phyloP scores from a whole-genome alignment of 768 basidiomycete genomes.

The Suillus tomentosus region DNA sequence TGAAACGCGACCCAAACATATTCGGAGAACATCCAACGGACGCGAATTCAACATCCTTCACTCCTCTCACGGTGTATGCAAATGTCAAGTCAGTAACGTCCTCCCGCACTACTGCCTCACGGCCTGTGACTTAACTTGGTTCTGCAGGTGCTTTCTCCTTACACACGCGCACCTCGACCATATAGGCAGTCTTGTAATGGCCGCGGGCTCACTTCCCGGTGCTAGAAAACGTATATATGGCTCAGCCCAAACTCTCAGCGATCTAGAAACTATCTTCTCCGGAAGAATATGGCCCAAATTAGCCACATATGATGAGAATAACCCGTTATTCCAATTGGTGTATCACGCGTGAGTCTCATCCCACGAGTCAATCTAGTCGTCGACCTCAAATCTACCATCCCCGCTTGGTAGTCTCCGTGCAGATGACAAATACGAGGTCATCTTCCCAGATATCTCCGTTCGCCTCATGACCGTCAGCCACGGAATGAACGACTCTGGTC shows the following conservation, averaged over 20 bases:
- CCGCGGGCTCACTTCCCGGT: conserved; percentile 75
- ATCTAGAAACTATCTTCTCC: conserved; percentile 72
- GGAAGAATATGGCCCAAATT: conserved; percentile 86
- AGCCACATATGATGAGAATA: conserved; percentile 69
- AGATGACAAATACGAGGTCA: conserved; percentile 52
- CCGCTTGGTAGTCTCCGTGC: conserved; percentile 42
- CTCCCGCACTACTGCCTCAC: background rate
- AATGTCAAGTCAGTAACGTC: conserved; percentile 34
- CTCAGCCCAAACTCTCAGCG: conserved; percentile 59
- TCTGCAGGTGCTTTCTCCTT: conserved; percentile 70
- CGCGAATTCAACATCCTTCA: conserved; percentile 18
- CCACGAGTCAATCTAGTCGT: conserved; percentile 9
- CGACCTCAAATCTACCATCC: conserved; percentile 13
- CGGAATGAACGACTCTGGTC: conserved; percentile 55
- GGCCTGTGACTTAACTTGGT: background rate
- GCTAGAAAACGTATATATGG: conserved; percentile 65
- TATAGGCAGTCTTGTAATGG: conserved; percentile 76
- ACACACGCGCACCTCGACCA: conserved; percentile 94
- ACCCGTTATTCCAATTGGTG: conserved; percentile 59
- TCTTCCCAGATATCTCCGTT: conserved; percentile 61
- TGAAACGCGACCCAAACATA: conserved; percentile 55
- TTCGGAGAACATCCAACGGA: conserved; percentile 39
- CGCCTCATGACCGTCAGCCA: conserved; percentile 72
- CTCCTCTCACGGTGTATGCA: conserved; percentile 31
- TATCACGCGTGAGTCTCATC: conserved; percentile 59